phyloP scores from a whole-genome alignment of 768 basidiomycete species.

The Dentipellis fragilis region DNA sequence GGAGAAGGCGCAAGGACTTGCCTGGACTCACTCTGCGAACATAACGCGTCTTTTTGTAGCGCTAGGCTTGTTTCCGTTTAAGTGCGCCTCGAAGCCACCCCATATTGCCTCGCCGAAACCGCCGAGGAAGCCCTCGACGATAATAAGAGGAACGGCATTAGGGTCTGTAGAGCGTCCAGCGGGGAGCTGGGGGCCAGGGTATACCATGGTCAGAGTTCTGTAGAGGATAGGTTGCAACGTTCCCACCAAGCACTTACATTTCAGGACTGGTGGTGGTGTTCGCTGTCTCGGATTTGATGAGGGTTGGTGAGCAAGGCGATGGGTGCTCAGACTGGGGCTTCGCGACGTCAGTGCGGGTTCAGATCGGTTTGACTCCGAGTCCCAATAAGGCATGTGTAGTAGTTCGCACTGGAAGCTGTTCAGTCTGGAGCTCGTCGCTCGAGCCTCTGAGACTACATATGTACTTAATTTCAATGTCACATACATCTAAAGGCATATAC shows the following conservation, averaged over 20 bases:
- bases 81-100: slow-evolving; percentile 28
- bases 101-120: slow-evolving; percentile 26
- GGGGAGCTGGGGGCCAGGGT: too few species aligned
- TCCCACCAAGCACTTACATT: not conserved
- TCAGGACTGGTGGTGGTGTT: not conserved
- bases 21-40: slow-evolving; percentile 19
- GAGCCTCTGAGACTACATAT: too few species aligned
- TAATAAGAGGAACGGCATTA: slow-evolving; percentile 27
- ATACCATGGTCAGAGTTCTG: too few species aligned
- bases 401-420: not conserved
- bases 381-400: not conserved
- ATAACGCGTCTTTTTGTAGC: slow-evolving; percentile 17
- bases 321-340: too few species aligned
- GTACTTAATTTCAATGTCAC: too few species aligned
- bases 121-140: slow-evolving; percentile 40
- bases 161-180: not conserved
- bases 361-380: not conserved
- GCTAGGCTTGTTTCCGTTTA: slow-evolving; percentile 18
- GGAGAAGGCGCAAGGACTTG: not conserved
- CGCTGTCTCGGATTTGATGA: not conserved
- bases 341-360: not conserved
- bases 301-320: not conserved
- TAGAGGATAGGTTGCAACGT: too few species aligned
- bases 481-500: too few species aligned
- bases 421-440: too few species aligned